phyloP scores from a whole-genome alignment of 352 stramenopile species.

The Globisporangium cylindrosporum region DNA sequence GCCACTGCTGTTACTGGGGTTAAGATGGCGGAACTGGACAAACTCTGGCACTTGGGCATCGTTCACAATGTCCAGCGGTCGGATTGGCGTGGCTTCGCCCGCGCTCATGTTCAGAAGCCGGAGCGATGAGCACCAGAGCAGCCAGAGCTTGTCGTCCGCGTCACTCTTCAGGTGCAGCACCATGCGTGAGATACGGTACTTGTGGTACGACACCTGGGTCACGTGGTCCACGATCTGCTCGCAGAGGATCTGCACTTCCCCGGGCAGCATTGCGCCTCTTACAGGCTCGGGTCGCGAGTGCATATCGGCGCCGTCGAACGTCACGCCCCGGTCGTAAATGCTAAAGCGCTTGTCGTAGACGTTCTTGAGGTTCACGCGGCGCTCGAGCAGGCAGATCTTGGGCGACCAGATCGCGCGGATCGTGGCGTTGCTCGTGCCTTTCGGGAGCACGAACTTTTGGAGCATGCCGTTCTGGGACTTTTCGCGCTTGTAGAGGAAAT shows the following conservation, averaged over 20 bases:
- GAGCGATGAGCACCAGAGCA: slow-evolving; percentile 94
- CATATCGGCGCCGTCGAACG: slow-evolving; percentile 93
- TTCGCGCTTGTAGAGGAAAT: slow-evolving; percentile 92
- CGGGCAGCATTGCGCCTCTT: slow-evolving; percentile 86
- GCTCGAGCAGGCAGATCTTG: slow-evolving; percentile 94
- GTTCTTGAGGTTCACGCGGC: slow-evolving; percentile 87
- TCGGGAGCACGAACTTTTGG: slow-evolving; percentile 93
- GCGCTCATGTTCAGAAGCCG: slow-evolving; percentile 51
- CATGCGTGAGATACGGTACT: slow-evolving; percentile 91
- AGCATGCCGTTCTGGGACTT: slow-evolving; percentile 92
- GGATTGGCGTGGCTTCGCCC: slow-evolving; percentile 12
- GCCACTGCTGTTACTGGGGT: not conserved
- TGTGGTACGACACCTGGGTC: slow-evolving; percentile 88
- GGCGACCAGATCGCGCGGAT: slow-evolving; percentile 94
- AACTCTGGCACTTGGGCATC: slow-evolving; percentile 69
- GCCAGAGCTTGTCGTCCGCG: slow-evolving; percentile 90
- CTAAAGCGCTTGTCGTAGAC: slow-evolving; percentile 90
- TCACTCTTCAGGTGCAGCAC: slow-evolving; percentile 96
- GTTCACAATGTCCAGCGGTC: slow-evolving; percentile 61
- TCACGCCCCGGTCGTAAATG: slow-evolving; percentile 93
- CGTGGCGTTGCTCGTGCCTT: slow-evolving; percentile 87
- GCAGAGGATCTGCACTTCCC: slow-evolving; percentile 90
- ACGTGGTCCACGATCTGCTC: slow-evolving; percentile 93
- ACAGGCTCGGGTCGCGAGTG: slow-evolving; percentile 86
- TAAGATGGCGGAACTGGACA: slow-evolving; percentile 21